Evolutionary conservation across 129 eudicot genomes (phyloP).

Genomic region (Solidago caesia): DNA sequence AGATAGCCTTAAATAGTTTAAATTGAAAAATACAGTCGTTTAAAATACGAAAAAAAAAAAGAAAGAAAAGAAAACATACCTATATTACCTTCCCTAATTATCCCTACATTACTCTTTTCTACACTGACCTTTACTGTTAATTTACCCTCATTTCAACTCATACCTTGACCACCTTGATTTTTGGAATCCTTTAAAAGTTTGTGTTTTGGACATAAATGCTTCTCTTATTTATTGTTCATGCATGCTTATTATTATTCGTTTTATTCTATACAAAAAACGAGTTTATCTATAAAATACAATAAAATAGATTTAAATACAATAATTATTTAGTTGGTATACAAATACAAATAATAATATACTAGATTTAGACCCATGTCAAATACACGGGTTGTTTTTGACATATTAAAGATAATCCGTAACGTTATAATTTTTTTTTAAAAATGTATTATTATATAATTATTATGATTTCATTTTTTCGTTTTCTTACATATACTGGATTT

Average conservation of each 20-base stretch:
- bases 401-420: too few species aligned
- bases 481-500: too few species aligned
- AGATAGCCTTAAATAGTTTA: background rate
- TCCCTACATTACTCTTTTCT: slow-evolving; percentile 35
- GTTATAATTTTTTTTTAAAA: too few species aligned
- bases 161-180: slow-evolving; percentile 40
- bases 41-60: slow-evolving; percentile 7
- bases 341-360: too few species aligned
- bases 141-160: slow-evolving; percentile 40
- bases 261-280: too few species aligned
- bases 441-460: too few species aligned
- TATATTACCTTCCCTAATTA: slow-evolving; percentile 28
- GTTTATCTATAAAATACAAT: too few species aligned
- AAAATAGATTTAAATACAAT: too few species aligned
- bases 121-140: slow-evolving; percentile 42
- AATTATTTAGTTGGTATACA: too few species aligned
- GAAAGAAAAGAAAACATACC: slow-evolving; percentile 17
- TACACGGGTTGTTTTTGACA: too few species aligned
- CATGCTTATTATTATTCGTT: slow-evolving; percentile 3
- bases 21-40: background rate
- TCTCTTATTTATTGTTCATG: slow-evolving; percentile 31
- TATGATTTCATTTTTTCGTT: too few species aligned
- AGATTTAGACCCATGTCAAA: too few species aligned
- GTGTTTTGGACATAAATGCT: slow-evolving; percentile 43
- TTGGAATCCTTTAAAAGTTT: slow-evolving; percentile 42